Base-by-base conservation (phyloP, 805 yeast species). In the Starmerella apicola region DNA sequence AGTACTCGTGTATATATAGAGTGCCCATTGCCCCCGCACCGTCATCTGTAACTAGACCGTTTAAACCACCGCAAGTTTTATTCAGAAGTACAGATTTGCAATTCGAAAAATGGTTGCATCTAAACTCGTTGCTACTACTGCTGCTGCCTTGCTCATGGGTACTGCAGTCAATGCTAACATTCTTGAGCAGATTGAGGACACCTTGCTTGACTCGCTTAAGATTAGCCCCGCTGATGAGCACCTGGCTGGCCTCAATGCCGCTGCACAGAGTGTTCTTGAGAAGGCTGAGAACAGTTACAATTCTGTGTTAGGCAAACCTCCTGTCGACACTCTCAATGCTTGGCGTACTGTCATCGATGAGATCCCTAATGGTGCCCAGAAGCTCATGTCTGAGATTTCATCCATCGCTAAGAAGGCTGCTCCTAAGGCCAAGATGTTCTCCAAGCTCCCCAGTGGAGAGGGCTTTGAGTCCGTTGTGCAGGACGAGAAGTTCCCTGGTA, bases 281-380 rank as follows among this genome's bases (percentile, higher is more conserved):
- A 16, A 32, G 21, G 27, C 50, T 21, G 43, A 44, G 24, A 35
- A 17, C 17, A 34, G 42, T 28, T 43, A 48, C 16, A 43, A 45
- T 16, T 51, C 42, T 24, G 43, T 39, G 21, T 45, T 51, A 13
- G 57, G 58, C 15, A 40, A 38, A 9, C 35, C 56, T 17, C 60
- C 61, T 20, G 32, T 24, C 23, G 46, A 46, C 23, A 61, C 61
- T 12, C 29, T 44, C 28, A 47, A 36, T n/a, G 52, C 57, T 16
- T 57, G 61, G 61, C 45, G 46, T 35, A 45, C 51, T 5, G 61
- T 57, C 21, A 35, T 57, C 18, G 48, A 37, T 38, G 52, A 49
- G 34, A 48, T 49, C 18, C 57, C 59, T 27, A 29, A 46, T 32
- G 55, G 54, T 28, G 57, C 58, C 24, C 42, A 34, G 25, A 44